Evolutionary conservation across 345 rosid species (phyloP).

Genomic region (Eucalyptus marginata): DNA sequence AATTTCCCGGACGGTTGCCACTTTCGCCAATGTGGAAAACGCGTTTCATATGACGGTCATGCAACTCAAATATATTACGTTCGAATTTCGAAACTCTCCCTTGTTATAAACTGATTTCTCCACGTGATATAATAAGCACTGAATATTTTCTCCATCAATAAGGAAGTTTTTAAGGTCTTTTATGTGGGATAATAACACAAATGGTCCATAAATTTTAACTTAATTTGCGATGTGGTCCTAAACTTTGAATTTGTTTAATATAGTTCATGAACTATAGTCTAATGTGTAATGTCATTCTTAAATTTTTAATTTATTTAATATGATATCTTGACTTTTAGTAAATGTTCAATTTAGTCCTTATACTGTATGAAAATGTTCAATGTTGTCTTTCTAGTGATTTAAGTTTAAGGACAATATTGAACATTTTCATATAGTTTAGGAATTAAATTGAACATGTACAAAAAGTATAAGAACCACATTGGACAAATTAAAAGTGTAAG

Average conservation of each 20-base stretch:
- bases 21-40: not conserved
- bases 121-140: not conserved
- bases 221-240: not conserved
- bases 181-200: not conserved
- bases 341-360: not conserved
- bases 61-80: too few relatives aligned
- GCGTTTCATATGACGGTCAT: not conserved
- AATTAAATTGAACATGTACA: too few relatives aligned
- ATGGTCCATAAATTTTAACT: too few relatives aligned
- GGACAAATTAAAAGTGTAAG: not conserved
- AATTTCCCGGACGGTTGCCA: not conserved
- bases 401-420: too few relatives aligned
- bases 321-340: too few relatives aligned
- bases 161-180: not conserved
- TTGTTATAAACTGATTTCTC: not conserved
- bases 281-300: rapidly evolving
- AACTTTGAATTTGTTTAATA: too few relatives aligned
- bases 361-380: not conserved
- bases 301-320: too few relatives aligned
- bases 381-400: too few relatives aligned
- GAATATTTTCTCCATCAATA: not conserved
- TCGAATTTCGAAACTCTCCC: not conserved
- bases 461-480: not conserved
- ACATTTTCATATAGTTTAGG: rapidly evolving
- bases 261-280: rapidly evolving